phyloP scores from a whole-genome alignment of 169 alveolate species.

The Miamiensis avidus region DNA sequence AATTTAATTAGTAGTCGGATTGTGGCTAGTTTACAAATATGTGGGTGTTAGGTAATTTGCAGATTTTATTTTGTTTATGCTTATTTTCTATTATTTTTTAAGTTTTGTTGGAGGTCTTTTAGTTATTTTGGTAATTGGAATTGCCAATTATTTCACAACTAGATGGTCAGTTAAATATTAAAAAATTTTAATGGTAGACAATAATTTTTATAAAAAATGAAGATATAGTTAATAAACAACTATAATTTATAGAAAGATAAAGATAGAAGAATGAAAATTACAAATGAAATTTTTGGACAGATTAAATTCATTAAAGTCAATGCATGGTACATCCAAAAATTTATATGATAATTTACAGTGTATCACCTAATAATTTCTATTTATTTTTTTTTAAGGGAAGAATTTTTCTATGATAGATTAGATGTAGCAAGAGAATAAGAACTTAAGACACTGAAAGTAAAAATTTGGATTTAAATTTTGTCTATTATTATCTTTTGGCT shows the following conservation, averaged over 20 bases:
- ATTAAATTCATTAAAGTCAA: constrained; percentile 76
- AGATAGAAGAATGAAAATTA: constrained; percentile 73
- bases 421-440: constrained; percentile 48
- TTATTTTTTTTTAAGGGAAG: constrained; percentile 30
- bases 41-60: too few relatives aligned
- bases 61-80: constrained; percentile 59
- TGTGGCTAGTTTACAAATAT: too few relatives aligned
- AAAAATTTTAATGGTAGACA: constrained; percentile 61
- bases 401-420: constrained; percentile 45
- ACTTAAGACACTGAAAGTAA: constrained; percentile 28
- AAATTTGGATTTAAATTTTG: constrained; percentile 1
- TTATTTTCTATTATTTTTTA: constrained; percentile 58
- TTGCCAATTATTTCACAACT: constrained; percentile 50
- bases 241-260: too few relatives aligned
- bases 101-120: constrained; percentile 74
- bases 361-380: too few relatives aligned
- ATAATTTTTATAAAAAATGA: too few relatives aligned
- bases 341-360: too few relatives aligned
- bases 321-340: constrained; percentile 50
- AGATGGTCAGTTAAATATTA: constrained; percentile 40
- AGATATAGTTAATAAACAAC: too few relatives aligned
- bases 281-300: constrained; percentile 69
- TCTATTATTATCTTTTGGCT: constrained; percentile 30
- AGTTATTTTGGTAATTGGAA: constrained; percentile 52
- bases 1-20: constrained; percentile 38